Evolutionary conservation across 257 asterid species (phyloP), one percentile per base, ranked within the genome.

Genomic region (Salvia miltiorrhiza): DNA sequence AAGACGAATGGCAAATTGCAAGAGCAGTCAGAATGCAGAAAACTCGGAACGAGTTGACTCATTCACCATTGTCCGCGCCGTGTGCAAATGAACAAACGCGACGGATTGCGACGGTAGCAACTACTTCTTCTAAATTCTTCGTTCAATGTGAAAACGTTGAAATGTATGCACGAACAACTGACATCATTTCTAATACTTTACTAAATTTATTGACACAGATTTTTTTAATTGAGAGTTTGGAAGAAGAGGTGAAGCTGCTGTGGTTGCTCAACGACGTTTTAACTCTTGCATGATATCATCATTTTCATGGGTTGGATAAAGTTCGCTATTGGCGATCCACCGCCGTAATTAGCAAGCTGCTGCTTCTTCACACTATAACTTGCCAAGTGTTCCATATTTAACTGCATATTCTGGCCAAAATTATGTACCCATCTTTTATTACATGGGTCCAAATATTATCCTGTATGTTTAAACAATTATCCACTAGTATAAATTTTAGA

Each of bases 21-120:
- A 45, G 24, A 59, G 45, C 65, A 43, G 60, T 4, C 9, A 58
- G 60, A 30, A 13, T 0, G 72, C 56, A 54, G 40, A 30, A 57
- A 71, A 65, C 44, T 19, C 32, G 55, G 75, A 23, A 35, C 35
- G 61, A 72, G 65, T 75, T 75, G 78, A 72, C 78, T 16, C 62
- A 11, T 71, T 75, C 47, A 76, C 68, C 79, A 65, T 59, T 59
- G 70, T 30, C 14, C 63, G 54, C 53, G 61, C 19, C 58, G 19
- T 47, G 52, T 49, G 35, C 60, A 44, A 32, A 59, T 62, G 64
- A 55, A 35, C 17, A 50, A n/a, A 37, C 59, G 71, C 64, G 48
- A 35, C 61, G 58, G 72, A 47, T 16, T 24, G 39, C 12, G 49
- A 44, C 14, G 19, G 62, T 19, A 20, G 33, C 70, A n/a, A 35